A percentile compares a stretch with the other conserved stretches of the same genome.
phyloP scores from a whole-genome alignment of 1,284 basidiomycete genomes.

The Cryptococcus floricola region DNA sequence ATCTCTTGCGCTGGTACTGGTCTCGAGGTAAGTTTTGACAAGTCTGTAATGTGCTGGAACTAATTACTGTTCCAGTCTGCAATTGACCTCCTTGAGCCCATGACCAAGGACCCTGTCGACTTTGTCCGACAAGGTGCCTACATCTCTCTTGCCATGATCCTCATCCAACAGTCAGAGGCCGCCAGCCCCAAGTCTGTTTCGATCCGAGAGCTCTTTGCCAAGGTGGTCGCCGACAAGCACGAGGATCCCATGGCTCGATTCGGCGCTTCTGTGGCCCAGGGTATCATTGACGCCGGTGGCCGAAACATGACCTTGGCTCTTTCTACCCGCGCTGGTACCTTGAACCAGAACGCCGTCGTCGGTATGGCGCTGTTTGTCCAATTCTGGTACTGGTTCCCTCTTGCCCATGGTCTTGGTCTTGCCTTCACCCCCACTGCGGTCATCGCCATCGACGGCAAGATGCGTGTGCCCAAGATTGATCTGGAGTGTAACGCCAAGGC shows the following conservation, averaged over 20 bases:
- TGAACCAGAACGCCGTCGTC: constrained; percentile 85
- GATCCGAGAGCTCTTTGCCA: constrained; percentile 75
- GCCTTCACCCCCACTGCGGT: constrained; percentile 91
- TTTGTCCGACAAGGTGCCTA: constrained; percentile 97
- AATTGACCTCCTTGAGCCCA: constrained; percentile 88
- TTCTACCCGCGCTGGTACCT: constrained; percentile 81
- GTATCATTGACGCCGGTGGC: constrained; percentile 93
- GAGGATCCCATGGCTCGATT: constrained; percentile 97
- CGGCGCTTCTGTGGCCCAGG: constrained; percentile 88
- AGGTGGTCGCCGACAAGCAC: constrained; percentile 89
- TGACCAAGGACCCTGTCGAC: constrained; percentile 94
- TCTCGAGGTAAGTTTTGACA: constrained; percentile 59
- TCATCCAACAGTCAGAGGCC: constrained; percentile 90
- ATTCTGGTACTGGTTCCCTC: constrained; percentile 99
- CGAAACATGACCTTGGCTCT: constrained; percentile 90
- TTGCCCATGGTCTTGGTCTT: constrained; percentile 87
- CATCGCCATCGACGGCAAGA: constrained; percentile 77
- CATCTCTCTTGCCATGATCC: constrained; percentile 88
- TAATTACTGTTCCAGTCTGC: constrained; percentile 60
- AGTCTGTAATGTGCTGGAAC: not conserved
- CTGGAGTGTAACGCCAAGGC: constrained; percentile 82
- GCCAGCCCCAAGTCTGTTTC: constrained; percentile 74
- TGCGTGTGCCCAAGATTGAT: constrained; percentile 87
- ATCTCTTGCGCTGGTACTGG: constrained; percentile 97
- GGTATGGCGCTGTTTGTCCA: constrained; percentile 95